Evolutionary conservation across 192 early-diverging fungal species (phyloP).

Genomic region (Backusella westeae): DNA sequence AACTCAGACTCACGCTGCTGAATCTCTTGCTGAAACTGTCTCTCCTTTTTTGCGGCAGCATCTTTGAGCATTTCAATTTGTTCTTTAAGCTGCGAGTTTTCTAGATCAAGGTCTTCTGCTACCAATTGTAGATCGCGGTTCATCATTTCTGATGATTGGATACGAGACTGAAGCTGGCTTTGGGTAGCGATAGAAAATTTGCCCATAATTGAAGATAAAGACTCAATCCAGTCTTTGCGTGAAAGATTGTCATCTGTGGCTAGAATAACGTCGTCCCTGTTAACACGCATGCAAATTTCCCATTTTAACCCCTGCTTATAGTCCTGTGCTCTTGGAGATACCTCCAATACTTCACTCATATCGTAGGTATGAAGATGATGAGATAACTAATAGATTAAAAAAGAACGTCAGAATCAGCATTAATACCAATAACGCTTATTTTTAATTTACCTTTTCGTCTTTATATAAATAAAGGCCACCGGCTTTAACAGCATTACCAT

Average conservation of each 20-base stretch:
- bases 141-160: constrained; percentile 26
- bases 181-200: constrained; percentile 44
- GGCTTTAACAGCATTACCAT: constrained; percentile 46
- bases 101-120: constrained; percentile 17
- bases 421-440: neutral
- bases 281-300: constrained; percentile 45
- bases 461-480: constrained; percentile 48
- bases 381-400: constrained; percentile 23
- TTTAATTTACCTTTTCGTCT: constrained; percentile 47
- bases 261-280: constrained; percentile 45
- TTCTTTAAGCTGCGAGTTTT: constrained; percentile 11
- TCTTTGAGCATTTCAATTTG: constrained; percentile 19
- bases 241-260: constrained; percentile 44
- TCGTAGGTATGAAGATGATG: constrained; percentile 46
- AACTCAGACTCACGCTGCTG: neutral
- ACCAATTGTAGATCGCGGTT: constrained; percentile 25
- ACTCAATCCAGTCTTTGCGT: constrained; percentile 47
- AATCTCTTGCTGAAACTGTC: neutral
- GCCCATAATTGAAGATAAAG: constrained; percentile 49
- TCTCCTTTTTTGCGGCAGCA: constrained; percentile 4
- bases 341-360: constrained; percentile 48
- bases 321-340: constrained; percentile 42
- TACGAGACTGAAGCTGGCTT: constrained; percentile 40
- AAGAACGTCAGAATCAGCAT: neutral
- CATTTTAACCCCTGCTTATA: constrained; percentile 42